Evolutionary conservation across 169 alveolate genomes (phyloP), one percentile per base, ranked within the genome.

Genomic region (Cyclospora cayetanensis): DNA sequence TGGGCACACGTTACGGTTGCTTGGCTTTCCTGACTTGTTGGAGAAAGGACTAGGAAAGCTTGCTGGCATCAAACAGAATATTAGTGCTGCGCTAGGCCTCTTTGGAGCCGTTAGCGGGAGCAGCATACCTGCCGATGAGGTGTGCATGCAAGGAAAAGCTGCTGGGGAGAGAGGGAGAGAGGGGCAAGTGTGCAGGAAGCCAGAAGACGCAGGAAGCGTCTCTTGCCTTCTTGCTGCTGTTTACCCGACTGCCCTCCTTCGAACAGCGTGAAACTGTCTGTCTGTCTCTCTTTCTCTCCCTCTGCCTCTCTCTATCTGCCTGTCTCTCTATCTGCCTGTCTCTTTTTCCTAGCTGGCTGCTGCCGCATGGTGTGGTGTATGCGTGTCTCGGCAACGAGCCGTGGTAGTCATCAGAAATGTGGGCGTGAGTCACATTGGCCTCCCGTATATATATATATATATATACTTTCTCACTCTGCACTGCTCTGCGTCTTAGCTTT

Each of bases 1-100:
- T 12, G 99, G 99, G 0, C 99, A 99, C 93, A 99, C 99, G 20
- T 94, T 99, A 52, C 97, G 99, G 94, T 97, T 99, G 41, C 95
- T 99, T 29, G 97, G 98, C 66, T 98, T 99, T 95, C 99, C 99
- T 0, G 97, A 96, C 43, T 93, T 98, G 66, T 94, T 99, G 35
- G 99, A 98, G 31, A 98, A 98, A 94, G 99, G 99, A 11, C 91
- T 98, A 34, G 96, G 96, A 25, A 97, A 98, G 92, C 65, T 99
- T 35, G 94, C 97, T 34, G 94, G 96, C 66, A 84, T 99, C 79
- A 98, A 97, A 91, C 95, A 95, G 84, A 97, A 97, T 15, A 52
- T 94, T 39, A 60, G 83, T 91, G 96, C 93, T 93, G 97, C 90
- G 84, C 96, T 79, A 7, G 43, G 91, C 86, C 95, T 82, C 94